A percentile compares a stretch with the other conserved stretches of the same genome.
Conservation (phyloP, 108 stramenopile genomes). For the Cyclotella distinguenda region DNA sequence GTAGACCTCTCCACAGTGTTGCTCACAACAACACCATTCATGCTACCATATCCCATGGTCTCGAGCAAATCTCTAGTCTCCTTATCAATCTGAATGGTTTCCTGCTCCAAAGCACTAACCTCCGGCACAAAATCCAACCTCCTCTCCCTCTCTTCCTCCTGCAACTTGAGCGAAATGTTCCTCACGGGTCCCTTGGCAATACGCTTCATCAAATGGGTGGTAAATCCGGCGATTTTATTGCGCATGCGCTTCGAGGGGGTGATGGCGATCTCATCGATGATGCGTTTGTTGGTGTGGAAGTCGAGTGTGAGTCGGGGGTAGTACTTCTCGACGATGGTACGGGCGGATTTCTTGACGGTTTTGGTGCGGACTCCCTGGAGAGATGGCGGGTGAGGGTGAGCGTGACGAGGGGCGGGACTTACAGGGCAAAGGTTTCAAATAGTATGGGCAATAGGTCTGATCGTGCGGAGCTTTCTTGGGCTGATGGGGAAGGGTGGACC, state of each 20-base stretch:
- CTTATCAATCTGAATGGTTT: conserved; percentile 92
- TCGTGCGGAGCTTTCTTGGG: too few relatives aligned
- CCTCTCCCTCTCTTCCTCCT: conserved; percentile 99
- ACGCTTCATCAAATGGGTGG: conserved; percentile 99
- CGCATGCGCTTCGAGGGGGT: conserved; percentile 99
- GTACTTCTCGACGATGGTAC: conserved; percentile 99
- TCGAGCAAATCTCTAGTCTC: conserved; percentile 98
- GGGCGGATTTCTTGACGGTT: conserved; percentile 99
- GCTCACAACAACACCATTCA: conserved; percentile 79
- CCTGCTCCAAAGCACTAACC: conserved; percentile 97
- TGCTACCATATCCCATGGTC: conserved; percentile 81
- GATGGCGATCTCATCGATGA: conserved; percentile 96
- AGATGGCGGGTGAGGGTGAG: conserved; percentile 1
- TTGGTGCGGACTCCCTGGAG: conserved; percentile 99
- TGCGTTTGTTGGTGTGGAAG: conserved; percentile 99
- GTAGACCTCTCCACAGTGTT: conserved; percentile 32
- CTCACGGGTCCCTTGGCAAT: conserved; percentile 99
- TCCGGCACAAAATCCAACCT: conserved; percentile 99
- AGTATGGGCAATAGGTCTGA: too few relatives aligned
- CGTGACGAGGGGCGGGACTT: conserved; percentile 1
- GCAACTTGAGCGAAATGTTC: conserved; percentile 98
- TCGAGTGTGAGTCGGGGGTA: conserved; percentile 98
- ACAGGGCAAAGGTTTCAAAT: too few relatives aligned
- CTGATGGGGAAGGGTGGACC: too few relatives aligned
- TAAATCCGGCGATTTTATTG: conserved; percentile 99